These are phyloP conservation scores for Trichomonas gallinae DNA, from an alignment of 208 protist genomes.

Conservation along the genomic window DNA sequence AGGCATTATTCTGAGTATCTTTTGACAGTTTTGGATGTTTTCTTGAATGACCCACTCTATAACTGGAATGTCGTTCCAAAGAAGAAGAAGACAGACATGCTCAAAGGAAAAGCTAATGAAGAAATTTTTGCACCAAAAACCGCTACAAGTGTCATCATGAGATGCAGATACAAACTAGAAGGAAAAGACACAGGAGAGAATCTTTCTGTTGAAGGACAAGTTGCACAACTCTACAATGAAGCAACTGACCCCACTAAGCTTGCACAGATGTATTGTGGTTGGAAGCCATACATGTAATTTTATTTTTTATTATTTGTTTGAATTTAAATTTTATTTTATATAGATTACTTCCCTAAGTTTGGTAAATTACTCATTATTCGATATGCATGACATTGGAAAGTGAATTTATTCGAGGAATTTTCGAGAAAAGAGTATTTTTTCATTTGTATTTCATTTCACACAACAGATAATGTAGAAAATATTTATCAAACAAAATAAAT, in stretches of 20 bases:
- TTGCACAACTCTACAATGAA: conserved; percentile 43
- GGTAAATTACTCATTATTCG: too few relatives aligned
- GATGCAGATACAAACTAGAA: conserved; percentile 53
- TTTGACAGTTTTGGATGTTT: conserved; percentile 26
- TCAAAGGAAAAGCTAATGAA: background rate
- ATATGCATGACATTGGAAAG: too few relatives aligned
- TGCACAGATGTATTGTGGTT: conserved; percentile 43
- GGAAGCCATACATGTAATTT: conserved; percentile 36
- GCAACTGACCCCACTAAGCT: conserved; percentile 42
- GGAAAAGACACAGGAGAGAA: conserved; percentile 40
- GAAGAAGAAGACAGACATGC: background rate
- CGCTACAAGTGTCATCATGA: conserved; percentile 48
- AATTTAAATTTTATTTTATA: background rate
- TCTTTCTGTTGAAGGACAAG: conserved; percentile 47
- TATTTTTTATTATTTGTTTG: background rate
- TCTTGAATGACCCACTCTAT: conserved; percentile 24
- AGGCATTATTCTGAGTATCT: conserved; percentile 56
- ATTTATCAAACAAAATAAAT: too few relatives aligned
- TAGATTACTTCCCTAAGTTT: too few relatives aligned
- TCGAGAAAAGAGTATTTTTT: too few relatives aligned
- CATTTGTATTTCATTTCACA: too few relatives aligned
- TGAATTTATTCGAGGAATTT: too few relatives aligned
- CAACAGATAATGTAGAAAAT: too few relatives aligned
- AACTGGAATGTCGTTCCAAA: conserved; percentile 12
- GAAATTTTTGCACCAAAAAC: background rate